phyloP scores from a whole-genome alignment of 331 rosid species.

The Dryas integrifolia region DNA sequence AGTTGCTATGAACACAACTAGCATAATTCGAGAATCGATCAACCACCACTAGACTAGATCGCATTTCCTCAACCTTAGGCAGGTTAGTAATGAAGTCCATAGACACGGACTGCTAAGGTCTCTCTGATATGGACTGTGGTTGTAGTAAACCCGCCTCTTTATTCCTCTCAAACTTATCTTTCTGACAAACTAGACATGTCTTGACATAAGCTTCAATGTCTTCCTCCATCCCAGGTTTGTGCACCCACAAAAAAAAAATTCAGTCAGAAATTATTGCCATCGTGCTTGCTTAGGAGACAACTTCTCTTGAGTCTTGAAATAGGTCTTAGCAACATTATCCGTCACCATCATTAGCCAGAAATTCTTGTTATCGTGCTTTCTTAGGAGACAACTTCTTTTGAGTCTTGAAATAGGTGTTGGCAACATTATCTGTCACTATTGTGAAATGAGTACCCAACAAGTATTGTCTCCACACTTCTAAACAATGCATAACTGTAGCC shows the following conservation, averaged over 20 bases:
- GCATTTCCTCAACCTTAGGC: not conserved
- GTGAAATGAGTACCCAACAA: not conserved
- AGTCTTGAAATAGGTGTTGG: too few relatives aligned
- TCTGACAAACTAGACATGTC: not conserved
- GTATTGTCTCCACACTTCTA: not conserved
- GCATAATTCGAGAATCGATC: not conserved
- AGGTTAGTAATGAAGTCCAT: slow-evolving; percentile 8
- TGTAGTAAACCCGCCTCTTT: not conserved
- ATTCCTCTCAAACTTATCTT: not conserved
- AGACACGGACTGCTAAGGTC: not conserved
- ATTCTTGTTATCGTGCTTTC: too few relatives aligned
- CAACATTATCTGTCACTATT: too few relatives aligned
- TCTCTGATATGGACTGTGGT: not conserved
- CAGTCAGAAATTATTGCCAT: not conserved
- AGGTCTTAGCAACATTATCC: slow-evolving; percentile 1
- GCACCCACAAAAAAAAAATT: not conserved
- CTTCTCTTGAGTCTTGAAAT: not conserved
- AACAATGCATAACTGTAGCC: not conserved
- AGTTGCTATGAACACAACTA: not conserved
- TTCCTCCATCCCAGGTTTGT: not conserved
- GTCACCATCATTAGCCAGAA: not conserved
- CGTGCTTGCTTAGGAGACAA: not conserved
- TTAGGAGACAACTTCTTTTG: too few relatives aligned
- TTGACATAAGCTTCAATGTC: not conserved
- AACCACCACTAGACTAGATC: not conserved